Base-by-base conservation (phyloP, 2,329 filamentous ascomycete species). In the Alternaria consortialis region DNA sequence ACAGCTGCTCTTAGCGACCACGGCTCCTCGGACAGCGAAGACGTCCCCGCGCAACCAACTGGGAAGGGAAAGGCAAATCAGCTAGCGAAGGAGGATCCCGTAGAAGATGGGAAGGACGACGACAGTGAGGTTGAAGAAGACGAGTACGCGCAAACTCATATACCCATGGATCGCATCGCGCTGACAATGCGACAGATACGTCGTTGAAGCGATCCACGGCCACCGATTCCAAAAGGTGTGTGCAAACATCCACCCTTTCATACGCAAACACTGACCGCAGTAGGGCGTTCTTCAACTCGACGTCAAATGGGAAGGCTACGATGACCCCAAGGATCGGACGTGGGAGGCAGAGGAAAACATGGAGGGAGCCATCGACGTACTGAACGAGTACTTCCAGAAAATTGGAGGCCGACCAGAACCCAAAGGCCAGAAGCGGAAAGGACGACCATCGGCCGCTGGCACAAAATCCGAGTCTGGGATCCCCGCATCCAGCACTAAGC, bases 221-320 rank as follows among this genome's bases (percentile, higher is more conserved):
- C 92, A 94, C 78, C 84, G 85, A 56, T 83, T 90, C 44, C 46
- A 55, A 25, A 71, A 68, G 53, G 71, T 71, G 29, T 9, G 61
- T 20, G 32, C 50, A 47, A 11, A 36, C 37, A 34, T 23, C 20
- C 17, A 7, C 82, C 86, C 32, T 15, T 2, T 54, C 46, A 39
- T 15, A 31, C 32, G n/a, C 36, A 51, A 25, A 46, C 34, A 56
- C 65, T 72, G 23, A 70, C 48, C 27, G 17, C 13, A 29, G 9
- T 50, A 73, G 71, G 70, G 70, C 60, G 53, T 53, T 9, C 58
- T 74, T 0, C 83, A 84, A 47, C 93, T 90, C 72, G 84, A 90
- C 53, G 90, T 95, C 36, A 93, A 94, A 71, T 95, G 92, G 92
- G 87, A 91, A 65, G 91, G 91, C 3, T 95, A 90, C 63, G 87